phyloP scores from a whole-genome alignment of 345 rosid species.

The Boechera stricta region DNA sequence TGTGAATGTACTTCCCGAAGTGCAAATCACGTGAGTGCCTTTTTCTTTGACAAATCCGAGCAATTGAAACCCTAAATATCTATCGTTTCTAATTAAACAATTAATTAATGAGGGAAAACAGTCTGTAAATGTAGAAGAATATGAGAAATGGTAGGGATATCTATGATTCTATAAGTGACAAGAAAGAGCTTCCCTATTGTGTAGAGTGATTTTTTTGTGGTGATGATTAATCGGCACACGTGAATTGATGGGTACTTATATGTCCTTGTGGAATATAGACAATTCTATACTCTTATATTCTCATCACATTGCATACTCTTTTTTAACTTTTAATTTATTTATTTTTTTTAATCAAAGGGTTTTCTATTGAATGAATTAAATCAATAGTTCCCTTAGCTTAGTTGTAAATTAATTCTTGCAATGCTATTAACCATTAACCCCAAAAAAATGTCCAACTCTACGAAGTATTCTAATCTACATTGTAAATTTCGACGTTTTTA shows the following conservation, averaged over 20 bases:
- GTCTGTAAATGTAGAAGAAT: constrained; percentile 32
- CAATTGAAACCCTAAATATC: constrained; percentile 30
- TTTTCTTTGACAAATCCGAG: constrained; percentile 32
- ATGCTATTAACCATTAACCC: neutral
- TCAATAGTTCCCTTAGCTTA: neutral
- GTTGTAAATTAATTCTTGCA: neutral
- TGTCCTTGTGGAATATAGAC: constrained; percentile 36
- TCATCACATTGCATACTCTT: constrained; percentile 16
- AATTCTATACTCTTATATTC: constrained; percentile 18
- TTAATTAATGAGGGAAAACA: constrained; percentile 2
- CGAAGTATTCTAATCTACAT: neutral
- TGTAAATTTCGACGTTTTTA: neutral
- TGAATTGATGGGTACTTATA: constrained; percentile 44
- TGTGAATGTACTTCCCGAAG: constrained; percentile 48
- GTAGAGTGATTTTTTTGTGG: constrained; percentile 31
- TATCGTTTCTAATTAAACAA: neutral
- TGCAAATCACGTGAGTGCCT: constrained; percentile 42
- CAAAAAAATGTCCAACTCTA: neutral
- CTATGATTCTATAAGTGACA: constrained; percentile 21
- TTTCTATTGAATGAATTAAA: neutral
- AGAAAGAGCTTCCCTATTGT: constrained; percentile 26
- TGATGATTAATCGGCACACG: constrained; percentile 43
- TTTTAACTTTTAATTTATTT: neutral
- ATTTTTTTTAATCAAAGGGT: neutral
- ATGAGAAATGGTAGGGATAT: constrained; percentile 21